Base-by-base conservation (phyloP, 139 green algal species). In the Chlamydomonas eustigma region DNA sequence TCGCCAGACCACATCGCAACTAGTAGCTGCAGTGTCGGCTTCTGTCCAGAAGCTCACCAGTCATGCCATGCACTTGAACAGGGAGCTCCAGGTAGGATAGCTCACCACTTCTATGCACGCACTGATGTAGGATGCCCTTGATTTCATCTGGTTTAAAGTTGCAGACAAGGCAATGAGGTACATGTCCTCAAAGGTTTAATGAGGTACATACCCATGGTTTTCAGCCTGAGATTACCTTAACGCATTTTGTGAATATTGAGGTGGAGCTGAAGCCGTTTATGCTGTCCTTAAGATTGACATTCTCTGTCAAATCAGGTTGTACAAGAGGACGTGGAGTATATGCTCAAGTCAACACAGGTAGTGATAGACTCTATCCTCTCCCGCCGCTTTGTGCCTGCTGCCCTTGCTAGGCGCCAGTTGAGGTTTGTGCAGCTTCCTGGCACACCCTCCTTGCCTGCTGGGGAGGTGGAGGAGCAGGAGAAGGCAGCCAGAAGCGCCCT, bases 361-460 rank as follows among this genome's bases (percentile, higher is more conserved):
- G 28, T 70, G 25, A 24, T 70, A 6, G 58, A 70, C 58, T 24
- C 58, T 22, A 70, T 70, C 28, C 25, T 70, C 58, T 37, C 58
- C 6, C 58, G 58, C 18, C 58, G 58, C 58, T 70, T 70, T 35
- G 28, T 70, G 58, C 58, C 58, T 8, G 28, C 24, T 32, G 24
- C 58, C 25, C 58, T 70, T 5, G 58, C 58, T 8, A 70, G 28
- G 58, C 58, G 58, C 18, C 28, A 32, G 58, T 22, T 5, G 8
- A 24, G 6, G 25, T 22, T 37, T 28, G 25, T 34, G 34, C 58
- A 24, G 58, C 44, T 58, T 12, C 44, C 44, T 18, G 58, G 58
- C 58, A 70, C 18, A 35, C 58, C 58, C 58, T 37, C 58, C 6
- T 28, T 37, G 58, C 58, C 25, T 28, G 32, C 58, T 35, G 58